phyloP scores from a whole-genome alignment of 1,284 basidiomycete genomes.

The Pseudozyma pruni region DNA sequence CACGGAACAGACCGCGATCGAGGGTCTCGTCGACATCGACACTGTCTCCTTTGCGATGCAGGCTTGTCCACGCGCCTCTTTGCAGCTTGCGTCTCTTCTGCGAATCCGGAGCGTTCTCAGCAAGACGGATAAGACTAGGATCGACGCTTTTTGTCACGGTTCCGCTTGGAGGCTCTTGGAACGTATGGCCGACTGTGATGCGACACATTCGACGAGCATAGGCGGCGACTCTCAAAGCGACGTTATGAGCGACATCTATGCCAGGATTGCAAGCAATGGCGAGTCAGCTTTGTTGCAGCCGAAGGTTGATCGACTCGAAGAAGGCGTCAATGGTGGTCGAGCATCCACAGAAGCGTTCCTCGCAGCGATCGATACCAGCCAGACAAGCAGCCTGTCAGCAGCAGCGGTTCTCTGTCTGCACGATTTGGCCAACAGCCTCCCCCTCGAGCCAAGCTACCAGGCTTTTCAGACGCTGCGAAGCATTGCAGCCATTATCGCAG shows the following conservation, averaged over 20 bases:
- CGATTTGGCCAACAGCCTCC: conserved; percentile 10
- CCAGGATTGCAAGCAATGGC: conserved; percentile 9
- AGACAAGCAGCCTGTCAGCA: conserved; percentile 2
- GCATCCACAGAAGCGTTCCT: conserved; percentile 7
- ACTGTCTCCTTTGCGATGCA: conserved; percentile 73
- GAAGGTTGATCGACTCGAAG: background rate
- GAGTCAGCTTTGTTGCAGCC: conserved; percentile 10
- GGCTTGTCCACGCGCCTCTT: conserved; percentile 70
- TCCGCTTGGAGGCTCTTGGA: conserved; percentile 27
- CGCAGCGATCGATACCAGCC: conserved; percentile 8
- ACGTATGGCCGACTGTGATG: conserved; percentile 7
- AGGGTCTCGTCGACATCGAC: conserved; percentile 20
- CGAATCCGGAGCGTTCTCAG: conserved; percentile 25
- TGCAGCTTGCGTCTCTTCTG: conserved; percentile 20
- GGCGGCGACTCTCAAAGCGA: conserved; percentile 16
- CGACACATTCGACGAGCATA: background rate
- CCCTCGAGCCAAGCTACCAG: conserved; percentile 14
- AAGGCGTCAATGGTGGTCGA: background rate
- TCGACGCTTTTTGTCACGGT: conserved; percentile 14
- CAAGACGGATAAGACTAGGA: background rate
- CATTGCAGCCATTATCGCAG: conserved; percentile 6
- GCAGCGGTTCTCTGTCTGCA: conserved; percentile 22
- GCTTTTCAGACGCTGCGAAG: conserved; percentile 23
- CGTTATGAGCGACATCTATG: conserved; percentile 34
- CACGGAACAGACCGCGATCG: conserved; percentile 14